Conservation (phyloP, 1,139 yeast species). For the Pichia sp. region DNA sequence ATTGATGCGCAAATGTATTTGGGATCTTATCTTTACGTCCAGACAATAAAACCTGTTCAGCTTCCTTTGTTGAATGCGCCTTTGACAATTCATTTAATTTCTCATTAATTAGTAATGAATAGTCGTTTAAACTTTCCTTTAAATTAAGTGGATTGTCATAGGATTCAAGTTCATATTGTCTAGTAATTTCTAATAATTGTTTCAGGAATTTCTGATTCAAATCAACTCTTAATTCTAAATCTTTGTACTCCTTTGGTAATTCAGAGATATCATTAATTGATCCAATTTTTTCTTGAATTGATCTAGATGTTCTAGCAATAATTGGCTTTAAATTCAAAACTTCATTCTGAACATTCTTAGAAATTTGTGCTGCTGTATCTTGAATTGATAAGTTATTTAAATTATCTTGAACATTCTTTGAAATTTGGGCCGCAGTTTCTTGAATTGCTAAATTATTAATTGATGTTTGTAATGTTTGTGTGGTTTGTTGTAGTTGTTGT, state of each 20-base stretch:
- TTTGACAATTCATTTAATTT: constrained; percentile 54
- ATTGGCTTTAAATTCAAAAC: constrained; percentile 40
- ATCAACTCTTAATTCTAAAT: constrained; percentile 61
- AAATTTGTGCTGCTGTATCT: constrained; percentile 40
- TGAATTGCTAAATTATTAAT: constrained; percentile 18
- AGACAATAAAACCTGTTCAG: constrained; percentile 43
- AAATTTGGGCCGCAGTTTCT: constrained; percentile 40
- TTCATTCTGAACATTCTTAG: constrained; percentile 30
- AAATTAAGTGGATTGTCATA: constrained; percentile 74
- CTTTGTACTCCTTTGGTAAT: constrained; percentile 64
- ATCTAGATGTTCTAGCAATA: constrained; percentile 51
- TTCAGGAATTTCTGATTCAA: constrained; percentile 53
- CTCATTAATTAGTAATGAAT: constrained; percentile 48
- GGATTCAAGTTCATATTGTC: constrained; percentile 57
- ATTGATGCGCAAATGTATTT: constrained; percentile 46
- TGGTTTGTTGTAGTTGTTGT: constrained; percentile 20
- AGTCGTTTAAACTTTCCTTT: constrained; percentile 50
- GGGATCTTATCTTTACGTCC: constrained; percentile 32
- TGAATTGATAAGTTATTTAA: constrained; percentile 20
- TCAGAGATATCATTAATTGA: constrained; percentile 63
- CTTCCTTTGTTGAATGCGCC: constrained; percentile 58
- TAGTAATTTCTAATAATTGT: constrained; percentile 52
- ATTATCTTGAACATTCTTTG: constrained; percentile 37
- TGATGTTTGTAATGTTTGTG: constrained; percentile 18
- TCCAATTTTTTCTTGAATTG: constrained; percentile 67